These are phyloP conservation scores for Penicillium turbatum DNA, from an alignment of 495 filamentous ascomycete genomes.

Conservation along the genomic window DNA sequence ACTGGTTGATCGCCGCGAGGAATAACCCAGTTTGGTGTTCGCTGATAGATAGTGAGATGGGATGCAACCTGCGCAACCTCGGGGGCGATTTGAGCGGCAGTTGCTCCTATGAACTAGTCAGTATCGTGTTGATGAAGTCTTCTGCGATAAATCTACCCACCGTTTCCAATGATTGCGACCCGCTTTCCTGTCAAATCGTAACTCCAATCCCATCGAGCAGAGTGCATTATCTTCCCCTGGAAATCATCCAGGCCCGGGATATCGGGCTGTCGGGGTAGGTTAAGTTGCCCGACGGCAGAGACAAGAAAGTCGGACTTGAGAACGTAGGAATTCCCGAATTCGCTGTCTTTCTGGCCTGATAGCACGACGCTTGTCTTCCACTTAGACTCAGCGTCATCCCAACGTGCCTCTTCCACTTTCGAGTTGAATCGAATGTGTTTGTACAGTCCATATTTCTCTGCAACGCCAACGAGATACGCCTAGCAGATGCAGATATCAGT, in stretches of 20 bases:
- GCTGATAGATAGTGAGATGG: slow-evolving; percentile 60
- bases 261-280: slow-evolving; percentile 52
- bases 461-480: slow-evolving; percentile 53
- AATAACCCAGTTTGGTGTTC: slow-evolving; percentile 64
- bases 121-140: slow-evolving; percentile 17
- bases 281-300: slow-evolving; percentile 63
- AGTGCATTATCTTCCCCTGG: slow-evolving; percentile 51
- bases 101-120: slow-evolving; percentile 55
- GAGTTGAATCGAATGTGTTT: slow-evolving; percentile 55
- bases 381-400: slow-evolving; percentile 52
- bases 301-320: slow-evolving; percentile 56
- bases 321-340: slow-evolving; percentile 39
- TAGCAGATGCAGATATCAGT: slow-evolving; percentile 16
- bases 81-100: slow-evolving; percentile 67
- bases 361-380: slow-evolving; percentile 49
- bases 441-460: slow-evolving; percentile 56
- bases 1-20: slow-evolving; percentile 43
- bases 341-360: slow-evolving; percentile 45
- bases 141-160: slow-evolving; percentile 20
- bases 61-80: slow-evolving; percentile 53
- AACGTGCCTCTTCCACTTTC: slow-evolving; percentile 46
- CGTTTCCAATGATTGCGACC: slow-evolving; percentile 53
- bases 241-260: slow-evolving; percentile 57
- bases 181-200: slow-evolving; percentile 47
- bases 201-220: slow-evolving; percentile 49